These are phyloP conservation scores for Galerina marginata DNA, from an alignment of 768 basidiomycete species.

Conservation along the genomic window DNA sequence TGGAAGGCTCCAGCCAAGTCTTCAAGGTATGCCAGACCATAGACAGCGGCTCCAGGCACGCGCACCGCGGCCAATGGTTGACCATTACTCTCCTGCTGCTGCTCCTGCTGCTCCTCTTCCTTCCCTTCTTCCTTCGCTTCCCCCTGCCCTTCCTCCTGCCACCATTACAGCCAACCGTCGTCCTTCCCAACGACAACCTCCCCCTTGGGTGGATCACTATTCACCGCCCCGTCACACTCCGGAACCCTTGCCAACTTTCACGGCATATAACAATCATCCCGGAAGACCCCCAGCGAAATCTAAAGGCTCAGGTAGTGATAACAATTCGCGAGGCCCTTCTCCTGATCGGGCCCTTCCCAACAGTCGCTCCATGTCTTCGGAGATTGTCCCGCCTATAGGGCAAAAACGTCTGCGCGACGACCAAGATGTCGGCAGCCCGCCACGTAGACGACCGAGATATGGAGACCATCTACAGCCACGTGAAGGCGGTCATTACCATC, in stretches of 20 bases:
- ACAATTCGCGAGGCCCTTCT: constrained; percentile 14
- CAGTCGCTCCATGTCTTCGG: not conserved
- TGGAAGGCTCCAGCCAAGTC: constrained; percentile 15
- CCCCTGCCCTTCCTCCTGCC: not conserved
- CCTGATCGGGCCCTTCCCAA: constrained; percentile 4
- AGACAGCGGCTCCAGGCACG: constrained; percentile 1
- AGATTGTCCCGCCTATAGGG: not conserved
- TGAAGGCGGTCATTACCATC: not conserved
- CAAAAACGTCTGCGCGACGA: constrained; percentile 26
- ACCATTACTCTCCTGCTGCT: constrained; percentile 15
- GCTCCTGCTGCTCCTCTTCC: not conserved
- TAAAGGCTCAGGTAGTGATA: constrained; percentile 8
- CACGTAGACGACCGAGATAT: constrained; percentile 24
- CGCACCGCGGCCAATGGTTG: not conserved
- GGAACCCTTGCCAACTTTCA: not conserved
- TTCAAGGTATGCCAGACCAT: not conserved
- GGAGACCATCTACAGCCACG: not conserved
- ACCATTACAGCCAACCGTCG: not conserved
- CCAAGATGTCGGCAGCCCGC: constrained; percentile 19
- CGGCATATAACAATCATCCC: not conserved
- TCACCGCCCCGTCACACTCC: constrained; percentile 10
- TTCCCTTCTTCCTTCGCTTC: constrained; percentile 2
- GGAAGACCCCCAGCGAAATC: not conserved
- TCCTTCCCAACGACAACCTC: not conserved
- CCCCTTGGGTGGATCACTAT: constrained; percentile 17